Base-by-base conservation (phyloP, 768 basidiomycete genomes). In the Suillus ampliporus region DNA sequence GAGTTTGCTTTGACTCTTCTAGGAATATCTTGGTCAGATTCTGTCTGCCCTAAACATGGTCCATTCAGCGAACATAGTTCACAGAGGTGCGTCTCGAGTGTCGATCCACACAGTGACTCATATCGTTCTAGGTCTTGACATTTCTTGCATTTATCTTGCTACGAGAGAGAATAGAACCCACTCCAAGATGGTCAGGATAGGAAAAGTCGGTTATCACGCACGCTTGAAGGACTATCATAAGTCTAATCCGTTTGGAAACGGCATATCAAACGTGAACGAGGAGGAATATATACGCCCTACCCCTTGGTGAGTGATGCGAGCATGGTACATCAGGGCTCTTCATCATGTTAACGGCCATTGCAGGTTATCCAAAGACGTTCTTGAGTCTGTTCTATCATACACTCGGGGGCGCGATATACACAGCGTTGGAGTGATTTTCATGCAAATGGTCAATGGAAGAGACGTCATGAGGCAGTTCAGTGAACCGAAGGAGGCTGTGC, bases 391-490 rank as follows among this genome's bases (percentile, higher is more conserved):
- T 0, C 80, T 94, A n/a, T 70, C 84, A 0, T 95, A 95, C 72
- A 90, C 91, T 10, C 86, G 83, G 44, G 81, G 86, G 46, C 84
- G 95, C 34, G 95, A 97, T 69, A 88, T 97, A 11, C 94, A 95
- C 76, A 83, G 86, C 48, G 86, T 88, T 0, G 95, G 92, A 0
- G 83, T 96, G 28, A 82, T 94, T 2, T 78, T 95, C 43, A 69
- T 95, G 57, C 92, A 96, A 75, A 94, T 97, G 92, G 74, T 97
- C 14, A 77, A 89, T n/a, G 95, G 95, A 0, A 76, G 87, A 57
- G 85, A 91, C 65, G 88, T 91, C 10, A 83, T 82, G 60, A 79
- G 69, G 34, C 79, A 80, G 48, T 90, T 81, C 67, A 74, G 77
- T 34, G 84, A 87, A 61, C 82, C 85, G 3, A 82, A 85, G 17